Evolutionary conservation across 2,329 filamentous ascomycete species (phyloP), one percentile per base, ranked within the genome.

Genomic region (Alternaria sp.): DNA sequence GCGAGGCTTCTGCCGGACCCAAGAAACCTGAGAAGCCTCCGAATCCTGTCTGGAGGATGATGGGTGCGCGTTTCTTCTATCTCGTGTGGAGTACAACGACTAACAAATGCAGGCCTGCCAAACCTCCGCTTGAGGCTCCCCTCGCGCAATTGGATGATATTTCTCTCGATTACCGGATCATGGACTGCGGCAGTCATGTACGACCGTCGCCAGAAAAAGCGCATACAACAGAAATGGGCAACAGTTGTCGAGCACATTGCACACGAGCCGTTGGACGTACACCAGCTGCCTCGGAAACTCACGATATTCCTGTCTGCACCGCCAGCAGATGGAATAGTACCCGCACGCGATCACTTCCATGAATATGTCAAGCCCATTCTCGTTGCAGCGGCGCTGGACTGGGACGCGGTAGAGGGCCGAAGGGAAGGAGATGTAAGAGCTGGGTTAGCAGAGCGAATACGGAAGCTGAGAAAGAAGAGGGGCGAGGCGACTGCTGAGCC

Each of bases 61-160:
- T 79, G 77, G 77, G 77, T 78, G 53, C 57, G 71, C 54, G 48
- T 50, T 45, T 30, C 22, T 6, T 34, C 27, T 51, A 36, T 48
- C 18, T 59, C 16, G 44, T 53, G 56, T 20, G 52, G 51, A 38
- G 8, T 59, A 32, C 51, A 48, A 50, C 51, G 46, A 52, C 51
- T 66, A 63, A 66, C 63, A 49, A 38, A 63, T 51, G 60, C 58
- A 90, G 94, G 94, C 59, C 83, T 99, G 60, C 94, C 94, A 52
- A 91, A 90, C 68, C 87, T 97, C 63, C 91, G 92, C 61, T 86
- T 89, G 70, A 93, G 89, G 79, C 88, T 99, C 18, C 95, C 95
- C 8, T 98, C 94, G 18, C 91, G 95, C 63, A 98, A 98, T 79
- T 99, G 95, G 95, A 88, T 95, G 81, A 97, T 99, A 74, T 99